Evolutionary conservation across 768 basidiomycete genomes (phyloP), one percentile per base, ranked within the genome.

Genomic region (Lepiota brunneoincarnata): DNA sequence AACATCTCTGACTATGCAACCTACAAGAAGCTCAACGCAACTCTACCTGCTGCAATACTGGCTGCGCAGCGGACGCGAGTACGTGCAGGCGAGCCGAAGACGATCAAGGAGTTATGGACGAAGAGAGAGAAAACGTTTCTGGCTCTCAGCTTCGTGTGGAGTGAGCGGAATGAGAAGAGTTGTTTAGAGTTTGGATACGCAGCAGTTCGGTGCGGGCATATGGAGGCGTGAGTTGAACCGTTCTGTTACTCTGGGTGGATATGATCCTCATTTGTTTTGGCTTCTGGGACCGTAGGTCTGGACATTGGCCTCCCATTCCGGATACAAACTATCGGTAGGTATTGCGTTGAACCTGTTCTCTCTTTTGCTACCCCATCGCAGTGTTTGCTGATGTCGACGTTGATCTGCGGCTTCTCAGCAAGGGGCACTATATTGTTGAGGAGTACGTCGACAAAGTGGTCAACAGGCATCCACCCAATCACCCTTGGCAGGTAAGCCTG

Each of bases 171-270:
- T 60, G 75, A 81, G 49, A 80, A 81, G 49, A 79, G 80, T 42
- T 81, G 82, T 58, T 64, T 90, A 43, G 91, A 91, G 67, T 92
- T 86, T 83, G 90, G 90, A 1, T 92, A 92, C 70, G 86, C 91
- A 24, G 87, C 87, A 10, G 78, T 90, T 41, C 74, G 89, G 23
- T 90, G 87, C 61, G 82, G 80, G 0, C 83, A 86, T 70, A 69
- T 93, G 36, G 79, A 86, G 54, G 75, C 79, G 87, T 90, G 63
- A 66, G 87, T 76, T 28, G 47, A 23, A 28, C 10, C 15, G 38
- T 35, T 51, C 43, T 39, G 38, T 58, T 54, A 49, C 28, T 36
- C 49, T 49, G 44, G 39, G 31, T 49, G 17, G 20, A 41, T 37
- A 23, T n/a, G 15, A 3, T 44, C 15, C 48, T 55, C 51, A 56